These are phyloP conservation scores for Phlyctochytrium arcticum DNA, from an alignment of 192 early-diverging fungal species.

Conservation along the genomic window DNA sequence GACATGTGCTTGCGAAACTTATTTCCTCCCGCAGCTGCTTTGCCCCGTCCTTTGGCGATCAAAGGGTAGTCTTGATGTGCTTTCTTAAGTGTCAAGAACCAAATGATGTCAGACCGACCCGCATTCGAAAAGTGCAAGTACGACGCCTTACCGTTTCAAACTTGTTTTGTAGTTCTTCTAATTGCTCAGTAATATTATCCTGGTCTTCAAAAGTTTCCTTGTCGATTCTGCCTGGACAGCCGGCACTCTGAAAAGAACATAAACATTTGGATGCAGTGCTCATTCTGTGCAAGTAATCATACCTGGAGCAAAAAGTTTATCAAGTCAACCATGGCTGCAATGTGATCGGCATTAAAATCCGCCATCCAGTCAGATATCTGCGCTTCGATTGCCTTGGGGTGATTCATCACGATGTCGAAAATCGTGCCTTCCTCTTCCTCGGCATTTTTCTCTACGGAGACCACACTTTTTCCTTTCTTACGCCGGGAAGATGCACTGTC, in stretches of 20 bases:
- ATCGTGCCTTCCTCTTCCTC: neutral
- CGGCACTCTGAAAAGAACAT: constrained; percentile 1
- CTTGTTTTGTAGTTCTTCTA: constrained; percentile 57
- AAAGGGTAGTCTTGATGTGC: constrained; percentile 71
- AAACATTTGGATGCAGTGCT: neutral
- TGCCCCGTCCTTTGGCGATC: constrained; percentile 48
- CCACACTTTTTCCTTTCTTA: no score
- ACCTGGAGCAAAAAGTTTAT: constrained; percentile 74
- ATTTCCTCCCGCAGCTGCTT: constrained; percentile 49
- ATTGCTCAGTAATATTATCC: constrained; percentile 43
- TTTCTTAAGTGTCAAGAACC: constrained; percentile 13
- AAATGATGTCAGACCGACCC: neutral
- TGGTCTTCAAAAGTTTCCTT: constrained; percentile 47
- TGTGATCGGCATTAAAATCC: constrained; percentile 50
- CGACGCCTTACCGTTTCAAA: constrained; percentile 49
- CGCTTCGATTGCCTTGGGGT: constrained; percentile 47
- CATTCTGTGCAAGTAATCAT: neutral
- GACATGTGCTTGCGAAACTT: constrained; percentile 64
- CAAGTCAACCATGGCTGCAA: constrained; percentile 59
- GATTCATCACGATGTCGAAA: constrained; percentile 23
- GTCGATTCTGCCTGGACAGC: constrained; percentile 15
- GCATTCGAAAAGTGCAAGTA: constrained; percentile 28
- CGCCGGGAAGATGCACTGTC: no score
- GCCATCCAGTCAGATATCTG: constrained; percentile 70
- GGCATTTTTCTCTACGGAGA: neutral